Conservation (phyloP, 371 early-diverging fungal genomes). For the Sporodiniella umbellata region DNA sequence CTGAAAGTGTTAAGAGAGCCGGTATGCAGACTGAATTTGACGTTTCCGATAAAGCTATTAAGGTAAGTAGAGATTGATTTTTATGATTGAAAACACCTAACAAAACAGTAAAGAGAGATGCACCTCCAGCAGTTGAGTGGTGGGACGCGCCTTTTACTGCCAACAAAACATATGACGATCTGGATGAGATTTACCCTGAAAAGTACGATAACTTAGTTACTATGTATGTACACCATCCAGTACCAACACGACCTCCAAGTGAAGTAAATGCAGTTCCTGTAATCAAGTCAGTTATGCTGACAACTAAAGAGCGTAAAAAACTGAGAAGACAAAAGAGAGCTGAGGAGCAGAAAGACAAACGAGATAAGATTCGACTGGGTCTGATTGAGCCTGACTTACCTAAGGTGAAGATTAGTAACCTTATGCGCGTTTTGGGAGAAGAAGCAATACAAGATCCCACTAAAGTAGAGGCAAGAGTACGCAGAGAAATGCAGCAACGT, state of each 20-base stretch:
- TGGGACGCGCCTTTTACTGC: conserved; percentile 90
- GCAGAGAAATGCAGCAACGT: conserved; percentile 83
- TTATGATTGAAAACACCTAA: no score
- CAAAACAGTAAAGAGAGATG: no score
- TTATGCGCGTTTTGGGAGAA: conserved; percentile 91
- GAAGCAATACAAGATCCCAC: conserved; percentile 95
- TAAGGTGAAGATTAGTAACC: conserved; percentile 87
- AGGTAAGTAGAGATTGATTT: conserved; percentile 59
- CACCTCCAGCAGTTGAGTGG: conserved; percentile 90
- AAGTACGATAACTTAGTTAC: conserved; percentile 65
- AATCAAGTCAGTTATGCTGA: conserved; percentile 81
- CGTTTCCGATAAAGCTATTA: conserved; percentile 64
- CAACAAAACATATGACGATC: conserved; percentile 69
- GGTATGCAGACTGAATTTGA: conserved; percentile 85
- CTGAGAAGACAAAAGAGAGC: conserved; percentile 84
- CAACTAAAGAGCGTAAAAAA: conserved; percentile 91
- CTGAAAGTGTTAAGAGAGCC: conserved; percentile 74
- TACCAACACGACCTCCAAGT: conserved; percentile 82
- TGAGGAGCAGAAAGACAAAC: conserved; percentile 89
- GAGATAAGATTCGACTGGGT: conserved; percentile 92
- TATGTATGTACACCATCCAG: conserved; percentile 88
- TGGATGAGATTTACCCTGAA: conserved; percentile 42
- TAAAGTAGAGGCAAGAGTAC: conserved; percentile 84
- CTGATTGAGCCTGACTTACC: conserved; percentile 91
- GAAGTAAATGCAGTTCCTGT: conserved; percentile 54